Base-by-base conservation (phyloP, 2,329 filamentous ascomycete species). In the Niveomyces coronatus region DNA sequence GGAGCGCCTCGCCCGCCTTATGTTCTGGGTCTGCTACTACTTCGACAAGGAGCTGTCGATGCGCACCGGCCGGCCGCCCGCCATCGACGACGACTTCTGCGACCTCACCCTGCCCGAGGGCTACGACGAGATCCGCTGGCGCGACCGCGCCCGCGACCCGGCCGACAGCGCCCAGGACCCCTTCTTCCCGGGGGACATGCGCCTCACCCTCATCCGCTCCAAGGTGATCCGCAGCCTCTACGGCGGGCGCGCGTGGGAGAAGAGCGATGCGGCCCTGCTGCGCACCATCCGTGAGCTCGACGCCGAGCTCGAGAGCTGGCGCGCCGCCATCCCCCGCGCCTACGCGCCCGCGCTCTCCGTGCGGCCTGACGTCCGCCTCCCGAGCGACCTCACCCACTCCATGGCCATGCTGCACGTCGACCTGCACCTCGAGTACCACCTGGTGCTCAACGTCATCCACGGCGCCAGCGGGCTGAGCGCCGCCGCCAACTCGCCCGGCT, bases 31-130 rank as follows among this genome's bases (percentile, higher is more conserved):
- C 5, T 66, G 64, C 44, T 76, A 73, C 40, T 58, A 58, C 2
- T 52, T 72, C 9, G 72, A 77, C 45, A 76, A 73, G 42, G 71
- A 76, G n/a, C 58, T 74, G 10, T 57, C 68, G 0, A 54, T 76
- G 0, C 63, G 71, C 4, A 70, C 64, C 0, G 69, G 70, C 0
- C 69, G 71, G 33, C 70, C 70, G 0, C 70, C 71, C 2, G 52
- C 60, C 1, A 64, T 74, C 15, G 50, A 55, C 4, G 68, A 73
- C 36, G 64, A 69, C 13, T 64, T 70, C 38, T 74, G 71, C 44
- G 69, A 74, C 45, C 53, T 74, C 11, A 64, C 65, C 0, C 52
- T 74, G 3, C 69, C 70, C 0, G 53, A 58, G 3, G 45, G 53
- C 3, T 56, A 58, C 16, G 36, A 49, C 3, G 41, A 48, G 10